A percentile compares a stretch with the other conserved stretches of the same genome.
Evolutionary conservation across 2,329 filamentous ascomycete genomes (phyloP).

Genomic region (Aspergillus versicolor): DNA sequence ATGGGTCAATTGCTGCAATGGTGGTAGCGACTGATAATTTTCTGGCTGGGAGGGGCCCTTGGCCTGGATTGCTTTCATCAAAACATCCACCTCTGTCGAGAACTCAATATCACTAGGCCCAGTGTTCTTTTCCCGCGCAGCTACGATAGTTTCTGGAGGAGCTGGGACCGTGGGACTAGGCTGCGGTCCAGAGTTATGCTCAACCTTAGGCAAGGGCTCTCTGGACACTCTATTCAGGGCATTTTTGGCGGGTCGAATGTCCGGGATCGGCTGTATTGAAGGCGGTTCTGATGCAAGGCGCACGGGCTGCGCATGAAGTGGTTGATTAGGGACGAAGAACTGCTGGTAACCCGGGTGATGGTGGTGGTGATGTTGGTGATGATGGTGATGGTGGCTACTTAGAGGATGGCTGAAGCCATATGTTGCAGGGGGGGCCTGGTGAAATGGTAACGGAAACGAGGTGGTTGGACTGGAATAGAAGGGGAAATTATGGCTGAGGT

Average conservation of each 20-base stretch:
- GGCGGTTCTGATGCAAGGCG: conserved; percentile 31
- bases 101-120: conserved; percentile 60
- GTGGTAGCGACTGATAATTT: conserved; percentile 33
- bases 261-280: conserved; percentile 35
- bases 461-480: conserved; percentile 39
- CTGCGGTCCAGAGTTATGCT: conserved; percentile 6
- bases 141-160: conserved; percentile 3
- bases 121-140: conserved; percentile 42
- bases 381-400: conserved; percentile 27
- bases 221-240: conserved; percentile 30
- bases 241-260: conserved; percentile 40
- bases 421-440: conserved; percentile 28
- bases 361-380: conserved; percentile 17
- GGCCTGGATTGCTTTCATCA: conserved; percentile 85
- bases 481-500: conserved; percentile 32
- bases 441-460: conserved; percentile 38
- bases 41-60: conserved; percentile 46
- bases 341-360: conserved; percentile 33
- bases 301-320: conserved; percentile 25
- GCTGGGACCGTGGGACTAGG: conserved; percentile 6
- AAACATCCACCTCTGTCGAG: conserved; percentile 77
- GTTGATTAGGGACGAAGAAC: conserved; percentile 33
- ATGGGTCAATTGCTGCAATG: conserved; percentile 35
- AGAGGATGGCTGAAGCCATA: conserved; percentile 37
- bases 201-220: conserved; percentile 17